Base-by-base conservation (phyloP, 371 early-diverging fungal genomes). In the Rhizopus sp. region DNA sequence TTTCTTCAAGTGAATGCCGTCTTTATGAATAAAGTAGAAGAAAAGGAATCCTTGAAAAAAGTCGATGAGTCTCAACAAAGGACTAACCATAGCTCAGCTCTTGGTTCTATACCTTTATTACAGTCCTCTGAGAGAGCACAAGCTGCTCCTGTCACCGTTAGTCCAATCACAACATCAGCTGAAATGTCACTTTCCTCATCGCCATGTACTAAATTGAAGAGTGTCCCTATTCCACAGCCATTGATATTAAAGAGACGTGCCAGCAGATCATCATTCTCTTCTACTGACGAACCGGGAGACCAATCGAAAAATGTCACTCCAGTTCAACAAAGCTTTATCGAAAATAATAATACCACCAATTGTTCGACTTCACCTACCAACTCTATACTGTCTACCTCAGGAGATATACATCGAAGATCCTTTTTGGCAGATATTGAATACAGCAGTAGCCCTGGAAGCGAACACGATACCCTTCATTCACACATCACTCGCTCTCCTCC, bases 221-320 rank as follows among this genome's bases (percentile, higher is more conserved):
- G 66, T 58, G 71, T 76, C 1, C 77, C 77, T 38, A 76, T 76
- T 53, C 77, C 77, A 6, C 73, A 72, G 12, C 73, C 76, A 46
- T 51, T 75, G 31, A 57, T 72, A 29, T 38, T 75, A 16, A 75
- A 75, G 35, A 53, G 73, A 30, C 70, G 69, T 10, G 63, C 70
- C 5, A 75, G 76, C 42, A 58, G 62, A 59, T 66, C 69, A 1
- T 72, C 73, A 2, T 40, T 72, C 30, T 70, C 65, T 6, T 72
- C 73, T 7, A 53, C 15, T 12, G 70, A 70, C 45, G 71, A 74
- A 45, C 40, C 23, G 32, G 7, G 37, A 41, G 39, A 60, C 31
- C 32, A 13, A 16, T 40, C 59, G 17, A 51, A 52, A 16, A 16
- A 51, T 1, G 34, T 38, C 13, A 59, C 60, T 16, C 60, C 60